phyloP scores from a whole-genome alignment of 1,284 basidiomycete species.

The Wolfiporia cocos region DNA sequence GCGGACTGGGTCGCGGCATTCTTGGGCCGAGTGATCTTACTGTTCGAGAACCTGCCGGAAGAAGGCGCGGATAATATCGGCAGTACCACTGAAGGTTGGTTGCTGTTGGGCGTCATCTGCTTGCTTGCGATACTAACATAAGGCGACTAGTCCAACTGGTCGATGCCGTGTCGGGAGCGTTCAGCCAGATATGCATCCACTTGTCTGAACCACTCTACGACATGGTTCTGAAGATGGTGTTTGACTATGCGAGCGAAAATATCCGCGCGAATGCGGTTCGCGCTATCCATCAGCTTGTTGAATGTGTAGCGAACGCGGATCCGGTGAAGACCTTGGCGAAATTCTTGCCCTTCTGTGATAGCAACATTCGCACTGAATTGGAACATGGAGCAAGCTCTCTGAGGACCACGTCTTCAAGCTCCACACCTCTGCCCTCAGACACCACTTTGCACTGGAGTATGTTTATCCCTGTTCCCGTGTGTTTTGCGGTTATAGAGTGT shows the following conservation, averaged over 20 bases:
- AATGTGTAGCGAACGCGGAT: constrained; percentile 81
- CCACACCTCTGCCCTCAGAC: constrained; percentile 72
- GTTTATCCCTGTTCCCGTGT: constrained; percentile 19
- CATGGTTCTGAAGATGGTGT: constrained; percentile 78
- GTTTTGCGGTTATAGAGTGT: constrained; percentile 1
- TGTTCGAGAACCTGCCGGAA: constrained; percentile 87
- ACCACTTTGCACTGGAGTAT: constrained; percentile 86
- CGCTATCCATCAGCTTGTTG: constrained; percentile 82
- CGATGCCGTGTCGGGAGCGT: constrained; percentile 62
- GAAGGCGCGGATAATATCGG: constrained; percentile 60
- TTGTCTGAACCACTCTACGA: constrained; percentile 81
- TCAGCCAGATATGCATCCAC: constrained; percentile 76
- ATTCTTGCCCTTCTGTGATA: constrained; percentile 71
- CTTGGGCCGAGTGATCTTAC: constrained; percentile 73
- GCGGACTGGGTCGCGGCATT: constrained; percentile 84
- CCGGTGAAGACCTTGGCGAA: constrained; percentile 71
- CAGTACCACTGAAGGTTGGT: constrained; percentile 51
- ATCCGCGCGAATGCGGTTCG: constrained; percentile 83
- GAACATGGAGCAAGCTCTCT: constrained; percentile 84
- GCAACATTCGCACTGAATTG: constrained; percentile 73
- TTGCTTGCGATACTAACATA: not conserved
- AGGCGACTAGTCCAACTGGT: constrained; percentile 51
- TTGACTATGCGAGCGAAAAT: constrained; percentile 71
- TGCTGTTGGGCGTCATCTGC: not conserved
- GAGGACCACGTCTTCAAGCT: constrained; percentile 73